phyloP scores from a whole-genome alignment of 176 grass and related monocot genomes.

The Canna indica region DNA sequence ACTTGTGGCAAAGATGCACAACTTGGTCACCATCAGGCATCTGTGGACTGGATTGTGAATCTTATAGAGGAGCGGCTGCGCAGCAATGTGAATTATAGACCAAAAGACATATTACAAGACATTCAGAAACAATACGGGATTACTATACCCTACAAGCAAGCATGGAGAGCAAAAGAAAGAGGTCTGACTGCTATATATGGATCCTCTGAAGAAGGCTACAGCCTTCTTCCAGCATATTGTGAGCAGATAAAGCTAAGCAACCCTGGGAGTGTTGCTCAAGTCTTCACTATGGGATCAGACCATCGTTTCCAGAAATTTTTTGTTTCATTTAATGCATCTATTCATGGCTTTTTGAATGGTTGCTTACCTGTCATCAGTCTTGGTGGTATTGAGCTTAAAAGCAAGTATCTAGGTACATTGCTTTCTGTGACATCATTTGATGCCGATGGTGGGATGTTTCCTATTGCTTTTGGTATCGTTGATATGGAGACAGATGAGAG shows the following conservation, averaged over 20 bases:
- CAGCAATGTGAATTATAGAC: constrained; percentile 24
- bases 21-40: constrained; percentile 20
- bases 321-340: constrained; percentile 24
- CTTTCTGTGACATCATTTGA: constrained; percentile 28
- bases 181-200: constrained; percentile 26
- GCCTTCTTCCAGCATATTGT: constrained; percentile 25
- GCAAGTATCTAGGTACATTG: constrained; percentile 22
- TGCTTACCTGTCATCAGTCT: constrained; percentile 25
- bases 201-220: constrained; percentile 26
- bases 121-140: constrained; percentile 29
- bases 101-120: constrained; percentile 26
- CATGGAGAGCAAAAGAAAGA: constrained; percentile 29
- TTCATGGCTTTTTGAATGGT: constrained; percentile 21
- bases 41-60: constrained; percentile 30
- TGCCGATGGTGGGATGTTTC: constrained; percentile 22
- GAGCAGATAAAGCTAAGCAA: constrained; percentile 27
- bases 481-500: constrained; percentile 23
- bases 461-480: constrained; percentile 21
- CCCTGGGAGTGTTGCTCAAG: constrained; percentile 24
- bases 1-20: constrained; percentile 20
- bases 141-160: constrained; percentile 31
- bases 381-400: constrained; percentile 23
- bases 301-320: constrained; percentile 26
- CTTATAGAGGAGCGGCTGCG: constrained; percentile 23
- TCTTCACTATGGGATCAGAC: constrained; percentile 20